Base-by-base conservation (phyloP, 106 monocot species). In the Dioscorea dumetorum region DNA sequence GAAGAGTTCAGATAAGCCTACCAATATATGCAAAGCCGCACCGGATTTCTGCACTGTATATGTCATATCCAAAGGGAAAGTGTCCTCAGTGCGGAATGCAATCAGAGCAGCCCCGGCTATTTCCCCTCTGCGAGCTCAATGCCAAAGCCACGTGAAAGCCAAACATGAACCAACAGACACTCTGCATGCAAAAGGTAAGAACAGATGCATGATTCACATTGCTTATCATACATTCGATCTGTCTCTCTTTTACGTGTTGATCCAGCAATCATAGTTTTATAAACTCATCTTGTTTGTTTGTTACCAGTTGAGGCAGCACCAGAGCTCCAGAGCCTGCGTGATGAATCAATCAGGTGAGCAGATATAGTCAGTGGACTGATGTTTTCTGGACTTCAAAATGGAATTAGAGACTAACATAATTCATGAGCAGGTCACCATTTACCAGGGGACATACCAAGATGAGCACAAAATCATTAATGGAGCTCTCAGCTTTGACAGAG, bases 21-120 rank as follows among this genome's bases (percentile, higher is more conserved):
- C 59, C 21, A 67, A 9, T 31, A 54, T 87, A 49, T 62, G 72
- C 3, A 91, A 84, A 67, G 79, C 73, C 3, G 85, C 83, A 12
- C 91, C 95, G 12, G 95, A 95, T 61, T 95, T 88, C 75, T 88
- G 95, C 79, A 74, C 84, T 2, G 88, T 95, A 2, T 91, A 91
- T 24, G 71, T 84, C 22, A 78, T 95, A 22, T 68, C 69, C 61
- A 90, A 82, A 62, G 81, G 83, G 19, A 95, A 85, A 68, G 77
- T 88, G 19, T 61, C 79, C 0, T 79, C 82, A 22, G 1, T 73
- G 61, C 71, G 85, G 14, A 61, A 78, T 14, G 85, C 95, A 1
- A 15, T 85, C 5, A 71, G 95, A 4, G 48, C 78, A 3, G 79
- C 94, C 4, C 90, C 95, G 2, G 15, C 69, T 11, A 24, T 75